Base-by-base conservation (phyloP, 805 yeast species). In the Candida maltosa region DNA sequence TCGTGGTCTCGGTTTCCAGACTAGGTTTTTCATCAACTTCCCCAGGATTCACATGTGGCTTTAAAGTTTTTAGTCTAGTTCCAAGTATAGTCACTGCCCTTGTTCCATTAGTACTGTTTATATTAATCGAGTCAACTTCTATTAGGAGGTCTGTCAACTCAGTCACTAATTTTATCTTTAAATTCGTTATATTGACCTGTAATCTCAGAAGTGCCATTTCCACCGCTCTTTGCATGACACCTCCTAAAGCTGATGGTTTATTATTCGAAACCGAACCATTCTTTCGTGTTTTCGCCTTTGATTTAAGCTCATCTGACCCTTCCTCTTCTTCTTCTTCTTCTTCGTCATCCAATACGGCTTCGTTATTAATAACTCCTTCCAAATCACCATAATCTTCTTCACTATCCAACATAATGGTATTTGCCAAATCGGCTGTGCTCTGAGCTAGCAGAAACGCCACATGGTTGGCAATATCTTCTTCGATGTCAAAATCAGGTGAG, bases 381-480 rank as follows among this genome's bases (percentile, higher is more conserved):
- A n/a, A n/a, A n/a, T n/a, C n/a, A n/a, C n/a, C n/a, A n/a, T n/a
- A n/a, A n/a, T n/a, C n/a, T n/a, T n/a, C n/a, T n/a, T n/a, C n/a
- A n/a, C n/a, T n/a, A 20, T 59, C 55, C 30, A 75, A 52, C 52
- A 73, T 64, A 16, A 76, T 65, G 30, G 80, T 76, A 42, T 71
- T 74, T 3, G 93, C 87, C 37, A 87, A 65, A 46, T 83, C 87
- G 16, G 81, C 80, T 0, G 91, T 80, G 38, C 93, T 83, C 47
- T 79, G 83, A 0, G 85, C 79, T 38, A 85, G 56, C 38, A 80
- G 76, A 38, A 76, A 76, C 39, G 62, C 65, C 46, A 57, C 53
- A 52, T 60, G 46, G 42, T 54, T 50, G 34, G 60, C 44, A 17
- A 50, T 47, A 26, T 52, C 62, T 16, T 56, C 58, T 24, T 52